Evolutionary conservation across 176 grass and related monocot species (phyloP), one percentile per base, ranked within the genome.

Genomic region (Lolium perenne): DNA sequence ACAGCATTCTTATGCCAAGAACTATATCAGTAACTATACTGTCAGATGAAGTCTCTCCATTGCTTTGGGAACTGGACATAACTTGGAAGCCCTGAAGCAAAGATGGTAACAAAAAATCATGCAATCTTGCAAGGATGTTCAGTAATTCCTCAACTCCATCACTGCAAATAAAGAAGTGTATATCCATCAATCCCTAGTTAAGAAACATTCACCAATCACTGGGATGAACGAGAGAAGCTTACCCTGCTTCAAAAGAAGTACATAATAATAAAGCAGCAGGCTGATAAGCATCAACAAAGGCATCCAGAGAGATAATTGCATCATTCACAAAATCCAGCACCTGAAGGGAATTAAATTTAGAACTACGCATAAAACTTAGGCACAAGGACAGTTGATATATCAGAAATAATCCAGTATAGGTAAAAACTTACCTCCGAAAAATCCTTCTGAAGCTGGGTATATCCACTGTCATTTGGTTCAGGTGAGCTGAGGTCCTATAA

Each of bases 291-390:
- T 88, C 88, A 80, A 83, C 92, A 91, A 98, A 95, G 53, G 93
- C 89, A 98, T 98, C 91, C 79, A 98, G 66, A 78, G 92, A 95
- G 51, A 95, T 85, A 82, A 95, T 82, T 46, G 92, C 91, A 92
- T 98, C 96, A 88, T 98, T 98, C 82, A 95, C 74, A 88, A 98
- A 98, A 90, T 98, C 94, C 89, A 98, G 73, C 55, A 95, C 93
- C 96, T 98, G 87, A 78, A 22, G 61, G 62, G 87, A 87, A 67
- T 90, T 74, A 74, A 69, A 55, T 41, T 90, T 17, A 83, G 23
- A 82, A 75, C 51, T 82, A 55, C 71, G 40, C 60, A 65, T 40
- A 16, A 61, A 71, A 72, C 62, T 46, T 16, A 76, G 61, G n/a
- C 2, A 76, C 72, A 86, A 43, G 29, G 9, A 84, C 51, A 82